A percentile compares a stretch with the other conserved stretches of the same genome.
Evolutionary conservation across 75 land plant species (phyloP).

Genomic region (Cupressus sempervirens): DNA sequence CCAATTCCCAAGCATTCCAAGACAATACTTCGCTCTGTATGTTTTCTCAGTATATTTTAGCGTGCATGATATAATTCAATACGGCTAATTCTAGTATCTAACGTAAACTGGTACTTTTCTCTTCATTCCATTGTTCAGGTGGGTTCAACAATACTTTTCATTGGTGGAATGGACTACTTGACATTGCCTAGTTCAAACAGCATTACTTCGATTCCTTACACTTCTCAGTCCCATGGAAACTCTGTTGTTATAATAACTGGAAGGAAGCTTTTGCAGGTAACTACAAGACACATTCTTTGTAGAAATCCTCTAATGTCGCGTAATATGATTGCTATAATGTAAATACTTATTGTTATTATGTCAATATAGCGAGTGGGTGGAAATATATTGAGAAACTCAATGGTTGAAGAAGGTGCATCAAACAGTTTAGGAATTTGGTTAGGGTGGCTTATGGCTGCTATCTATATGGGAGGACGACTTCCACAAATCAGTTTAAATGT

Average conservation of each 20-base stretch:
- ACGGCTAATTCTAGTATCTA: not conserved
- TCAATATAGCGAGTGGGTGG: not conserved
- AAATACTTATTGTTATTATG: too few relatives aligned
- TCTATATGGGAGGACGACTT: slow-evolving; percentile 74
- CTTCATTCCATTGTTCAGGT: slow-evolving; percentile 15
- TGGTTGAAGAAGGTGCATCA: not conserved
- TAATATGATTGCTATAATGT: not conserved
- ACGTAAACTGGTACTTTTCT: not conserved
- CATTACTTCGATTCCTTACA: not conserved
- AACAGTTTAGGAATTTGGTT: slow-evolving; percentile 32
- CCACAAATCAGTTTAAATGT: slow-evolving; percentile 70
- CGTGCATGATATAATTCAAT: not conserved
- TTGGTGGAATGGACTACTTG: slow-evolving; percentile 22
- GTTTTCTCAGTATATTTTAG: not conserved
- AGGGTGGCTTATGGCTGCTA: slow-evolving; percentile 76
- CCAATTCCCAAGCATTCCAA: slow-evolving; percentile 16
- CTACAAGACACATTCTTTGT: not conserved
- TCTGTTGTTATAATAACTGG: slow-evolving; percentile 21
- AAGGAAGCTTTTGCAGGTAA: slow-evolving; percentile 48
- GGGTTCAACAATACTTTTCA: slow-evolving; percentile 18
- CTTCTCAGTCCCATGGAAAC: not conserved
- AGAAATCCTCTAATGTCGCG: not conserved
- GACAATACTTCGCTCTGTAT: slow-evolving; percentile 33
- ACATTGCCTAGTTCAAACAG: not conserved
- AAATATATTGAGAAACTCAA: not conserved